These are phyloP conservation scores for Furcasterigmium furcatum DNA, from an alignment of 2,329 filamentous ascomycete species.

Conservation along the genomic window DNA sequence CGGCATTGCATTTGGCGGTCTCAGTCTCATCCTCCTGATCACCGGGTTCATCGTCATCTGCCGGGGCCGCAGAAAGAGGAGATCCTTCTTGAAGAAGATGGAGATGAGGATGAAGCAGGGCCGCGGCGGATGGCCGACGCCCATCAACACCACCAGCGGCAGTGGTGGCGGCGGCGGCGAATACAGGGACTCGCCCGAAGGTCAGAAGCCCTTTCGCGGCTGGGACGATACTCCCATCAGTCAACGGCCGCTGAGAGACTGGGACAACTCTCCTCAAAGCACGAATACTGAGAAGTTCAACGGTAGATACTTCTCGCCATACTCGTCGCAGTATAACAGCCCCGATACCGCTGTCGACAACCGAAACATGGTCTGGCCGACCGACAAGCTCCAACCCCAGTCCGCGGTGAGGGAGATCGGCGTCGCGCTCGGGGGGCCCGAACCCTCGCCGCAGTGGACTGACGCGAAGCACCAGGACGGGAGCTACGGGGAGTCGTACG, in stretches of 20 bases:
- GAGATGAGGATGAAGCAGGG: conserved; percentile 29
- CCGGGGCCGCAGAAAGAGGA: conserved; percentile 52
- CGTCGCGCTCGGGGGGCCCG: conserved; percentile 37
- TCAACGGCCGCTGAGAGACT: conserved; percentile 47
- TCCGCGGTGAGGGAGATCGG: conserved; percentile 33
- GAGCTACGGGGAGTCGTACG: conserved; percentile 43
- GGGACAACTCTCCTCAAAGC: conserved; percentile 51
- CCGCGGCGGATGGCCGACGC: conserved; percentile 38
- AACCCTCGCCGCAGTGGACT: conserved; percentile 22
- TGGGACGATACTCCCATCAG: conserved; percentile 57
- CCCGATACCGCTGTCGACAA: conserved; percentile 45
- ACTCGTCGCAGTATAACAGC: conserved; percentile 57
- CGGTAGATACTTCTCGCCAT: conserved; percentile 55
- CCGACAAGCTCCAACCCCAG: conserved; percentile 14
- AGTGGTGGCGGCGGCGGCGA: not conserved
- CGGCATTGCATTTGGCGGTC: conserved; percentile 51
- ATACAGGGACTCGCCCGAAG: conserved; percentile 16
- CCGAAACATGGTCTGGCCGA: conserved; percentile 31
- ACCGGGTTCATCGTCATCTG: conserved; percentile 52
- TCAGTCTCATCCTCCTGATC: conserved; percentile 43
- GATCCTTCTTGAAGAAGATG: conserved; percentile 45
- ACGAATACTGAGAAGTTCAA: conserved; percentile 33
- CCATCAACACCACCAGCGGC: conserved; percentile 17
- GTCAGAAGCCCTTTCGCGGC: conserved; percentile 28
- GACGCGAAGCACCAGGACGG: conserved; percentile 38